Percentiles rank a stretch among this genome's conserved stretches.
Conservation (phyloP, 148 eudicot genomes). For the Amaranthus cruentus region DNA sequence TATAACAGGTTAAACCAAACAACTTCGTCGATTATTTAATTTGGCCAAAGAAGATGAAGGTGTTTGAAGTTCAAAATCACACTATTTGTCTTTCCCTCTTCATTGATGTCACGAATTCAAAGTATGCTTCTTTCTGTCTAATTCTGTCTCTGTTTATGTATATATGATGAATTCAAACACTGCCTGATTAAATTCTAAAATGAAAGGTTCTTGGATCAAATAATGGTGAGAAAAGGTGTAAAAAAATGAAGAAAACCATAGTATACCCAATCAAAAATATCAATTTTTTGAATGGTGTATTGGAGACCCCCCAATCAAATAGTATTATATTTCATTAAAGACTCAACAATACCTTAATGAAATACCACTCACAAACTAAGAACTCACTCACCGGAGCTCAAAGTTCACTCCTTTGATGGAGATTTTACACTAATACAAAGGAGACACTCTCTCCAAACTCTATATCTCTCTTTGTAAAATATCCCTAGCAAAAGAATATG, state of each 20-base stretch:
- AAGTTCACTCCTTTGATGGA: too few relatives aligned
- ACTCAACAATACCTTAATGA: too few relatives aligned
- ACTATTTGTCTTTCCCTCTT: conserved; percentile 59
- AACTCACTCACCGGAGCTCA: too few relatives aligned
- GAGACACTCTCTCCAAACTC: too few relatives aligned
- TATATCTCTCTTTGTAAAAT: too few relatives aligned
- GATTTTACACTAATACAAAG: too few relatives aligned
- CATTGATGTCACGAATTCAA: conserved; percentile 69
- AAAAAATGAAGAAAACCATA: too few relatives aligned
- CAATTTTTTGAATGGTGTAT: not conserved
- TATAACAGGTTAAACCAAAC: not conserved
- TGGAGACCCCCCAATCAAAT: too few relatives aligned
- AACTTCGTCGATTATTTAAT: not conserved
- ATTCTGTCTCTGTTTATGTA: not conserved
- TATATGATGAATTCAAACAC: not conserved
- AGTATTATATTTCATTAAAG: too few relatives aligned
- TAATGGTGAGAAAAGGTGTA: not conserved
- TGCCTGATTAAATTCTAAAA: not conserved
- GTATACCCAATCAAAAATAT: not conserved
- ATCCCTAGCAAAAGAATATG: too few relatives aligned
- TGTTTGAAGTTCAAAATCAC: conserved; percentile 44
- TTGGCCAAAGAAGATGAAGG: conserved; percentile 41
- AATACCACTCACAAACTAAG: too few relatives aligned
- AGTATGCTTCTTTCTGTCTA: conserved; percentile 34
- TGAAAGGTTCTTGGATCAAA: not conserved